Evolutionary conservation across 2,329 filamentous ascomycete species (phyloP).

Genomic region (Trichoderma arundinaceum): DNA sequence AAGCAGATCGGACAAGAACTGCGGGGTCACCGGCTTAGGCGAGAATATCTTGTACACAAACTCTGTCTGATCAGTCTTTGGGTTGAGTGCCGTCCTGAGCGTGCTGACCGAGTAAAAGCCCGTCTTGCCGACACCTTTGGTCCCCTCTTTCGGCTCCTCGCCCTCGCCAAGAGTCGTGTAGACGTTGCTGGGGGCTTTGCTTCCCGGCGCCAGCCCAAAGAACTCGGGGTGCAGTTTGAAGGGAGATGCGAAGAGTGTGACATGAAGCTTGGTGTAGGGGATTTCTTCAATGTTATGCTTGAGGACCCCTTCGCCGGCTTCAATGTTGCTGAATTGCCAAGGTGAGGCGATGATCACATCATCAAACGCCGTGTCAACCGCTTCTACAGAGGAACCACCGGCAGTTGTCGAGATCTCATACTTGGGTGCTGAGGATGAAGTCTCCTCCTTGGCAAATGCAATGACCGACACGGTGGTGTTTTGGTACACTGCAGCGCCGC

Average conservation of each 20-base stretch:
- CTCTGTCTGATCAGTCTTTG: slow-evolving; percentile 58
- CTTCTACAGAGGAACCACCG: slow-evolving; percentile 40
- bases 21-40: slow-evolving; percentile 56
- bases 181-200: slow-evolving; percentile 71
- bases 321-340: slow-evolving; percentile 78
- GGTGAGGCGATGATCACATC: slow-evolving; percentile 83
- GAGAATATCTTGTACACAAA: slow-evolving; percentile 71
- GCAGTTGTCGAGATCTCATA: slow-evolving; percentile 53
- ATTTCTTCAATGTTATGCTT: slow-evolving; percentile 73
- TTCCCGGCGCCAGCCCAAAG: slow-evolving; percentile 69
- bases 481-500: slow-evolving; percentile 64
- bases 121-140: slow-evolving; percentile 69
- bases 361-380: slow-evolving; percentile 68
- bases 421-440: slow-evolving; percentile 48
- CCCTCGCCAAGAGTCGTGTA: slow-evolving; percentile 78
- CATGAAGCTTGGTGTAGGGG: slow-evolving; percentile 86
- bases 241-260: slow-evolving; percentile 85
- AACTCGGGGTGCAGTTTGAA: slow-evolving; percentile 71
- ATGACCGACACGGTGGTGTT: slow-evolving; percentile 73
- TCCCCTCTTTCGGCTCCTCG: slow-evolving; percentile 57
- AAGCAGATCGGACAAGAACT: slow-evolving; percentile 60
- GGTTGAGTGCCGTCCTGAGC: slow-evolving; percentile 68
- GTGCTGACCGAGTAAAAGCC: slow-evolving; percentile 88
- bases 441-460: slow-evolving; percentile 51
- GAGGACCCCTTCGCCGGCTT: slow-evolving; percentile 67